Evolutionary conservation across 805 yeast species (phyloP), one percentile per base, ranked within the genome.

Genomic region (Nematodospora valgi): DNA sequence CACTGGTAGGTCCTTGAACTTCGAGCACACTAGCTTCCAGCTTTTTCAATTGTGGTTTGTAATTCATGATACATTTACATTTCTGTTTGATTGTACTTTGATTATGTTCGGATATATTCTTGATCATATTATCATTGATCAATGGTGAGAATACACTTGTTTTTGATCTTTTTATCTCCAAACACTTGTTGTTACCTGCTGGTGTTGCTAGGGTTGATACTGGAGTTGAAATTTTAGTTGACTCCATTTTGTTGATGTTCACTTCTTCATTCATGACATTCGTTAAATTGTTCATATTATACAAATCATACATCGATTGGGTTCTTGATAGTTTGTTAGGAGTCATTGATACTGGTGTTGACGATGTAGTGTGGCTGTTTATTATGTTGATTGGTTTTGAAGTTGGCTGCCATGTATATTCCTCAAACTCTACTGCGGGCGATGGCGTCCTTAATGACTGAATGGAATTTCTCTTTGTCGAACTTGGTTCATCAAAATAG

Each of bases 391-490:
- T 46, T 12, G 52, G 56, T 12, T 46, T 37, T n/a, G 32, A 25
- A n/a, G 33, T 13, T 17, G 26, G 23, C 10, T 43, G 40, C 54
- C 59, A 54, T 28, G 38, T 31, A 36, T 50, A 51, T 16, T 61
- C 68, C 17, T 62, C 67, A 18, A 44, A 35, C 34, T 62, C 68
- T 6, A 59, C 31, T 6, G 59, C 65, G 1, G 68, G 68, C 4
- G 67, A 59, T 7, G 65, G 66, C 1, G 64, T 52, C 37, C 64
- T 47, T 25, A 61, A 39, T 23, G 64, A 51, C 21, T 58, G 62
- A 4, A 56, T 41, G 1, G 64, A 55, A 25, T 40, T 51, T 34
- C 51, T 40, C 30, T 53, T 52, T 7, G 54, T 28, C 19, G 49
- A 32, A 28, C 49, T 45, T 11, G 39, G 28, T 24, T 25, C 25